Evolutionary conservation across 2,329 filamentous ascomycete species (phyloP).

Genomic region (Paecilomyces variotii): DNA sequence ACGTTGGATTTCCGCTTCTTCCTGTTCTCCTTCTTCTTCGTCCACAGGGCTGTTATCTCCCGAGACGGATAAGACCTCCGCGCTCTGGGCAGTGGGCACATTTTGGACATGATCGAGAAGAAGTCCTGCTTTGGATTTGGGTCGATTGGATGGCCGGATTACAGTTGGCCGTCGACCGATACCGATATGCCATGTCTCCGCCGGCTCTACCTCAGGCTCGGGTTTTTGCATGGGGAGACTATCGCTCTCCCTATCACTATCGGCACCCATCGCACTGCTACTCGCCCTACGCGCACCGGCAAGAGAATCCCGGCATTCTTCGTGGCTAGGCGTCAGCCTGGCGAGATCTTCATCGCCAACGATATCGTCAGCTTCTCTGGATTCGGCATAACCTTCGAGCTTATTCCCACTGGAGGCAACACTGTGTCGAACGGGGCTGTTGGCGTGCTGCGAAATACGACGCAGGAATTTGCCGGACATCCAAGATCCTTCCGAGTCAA

Average conservation of each 20-base stretch:
- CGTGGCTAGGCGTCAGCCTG: conserved; percentile 41
- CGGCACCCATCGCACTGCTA: conserved; percentile 44
- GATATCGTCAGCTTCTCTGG: conserved; percentile 48
- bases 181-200: conserved; percentile 43
- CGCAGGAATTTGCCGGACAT: conserved; percentile 65
- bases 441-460: conserved; percentile 37
- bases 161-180: conserved; percentile 55
- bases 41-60: conserved; percentile 22
- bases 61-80: conserved; percentile 12
- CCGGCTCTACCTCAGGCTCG: conserved; percentile 14
- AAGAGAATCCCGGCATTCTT: conserved; percentile 32
- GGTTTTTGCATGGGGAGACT: conserved; percentile 10
- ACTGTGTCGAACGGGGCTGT: conserved; percentile 31
- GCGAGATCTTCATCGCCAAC: conserved; percentile 70
- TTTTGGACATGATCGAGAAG: conserved; percentile 46
- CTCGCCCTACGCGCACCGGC: conserved; percentile 29
- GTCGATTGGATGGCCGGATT: conserved; percentile 50
- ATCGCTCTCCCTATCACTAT: conserved; percentile 42
- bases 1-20: conserved; percentile 43
- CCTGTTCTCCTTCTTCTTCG: conserved; percentile 2
- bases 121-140: conserved; percentile 56
- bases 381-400: conserved; percentile 38
- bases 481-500: conserved; percentile 95
- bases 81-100: conserved; percentile 24
- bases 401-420: conserved; percentile 34